Evolutionary conservation across 177 flowering plant genomes (phyloP).

Genomic region (Vitis hybrid): DNA sequence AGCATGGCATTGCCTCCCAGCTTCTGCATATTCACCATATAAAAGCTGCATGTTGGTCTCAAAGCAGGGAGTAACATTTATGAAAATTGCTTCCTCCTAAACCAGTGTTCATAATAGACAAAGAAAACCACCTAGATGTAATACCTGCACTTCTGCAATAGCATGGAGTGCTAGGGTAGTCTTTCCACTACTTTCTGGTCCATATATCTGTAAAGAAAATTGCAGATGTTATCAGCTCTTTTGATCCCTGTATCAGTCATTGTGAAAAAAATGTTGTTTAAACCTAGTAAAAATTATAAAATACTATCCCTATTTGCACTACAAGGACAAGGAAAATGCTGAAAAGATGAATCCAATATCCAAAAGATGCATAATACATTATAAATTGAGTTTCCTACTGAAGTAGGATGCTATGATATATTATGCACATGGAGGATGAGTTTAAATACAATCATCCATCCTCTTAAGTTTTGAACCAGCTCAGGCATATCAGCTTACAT

Average conservation of each 20-base stretch:
- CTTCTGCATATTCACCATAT: conserved; percentile 48
- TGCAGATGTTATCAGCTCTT: background rate
- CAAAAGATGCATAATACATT: too few species aligned
- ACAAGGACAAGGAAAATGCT: too few species aligned
- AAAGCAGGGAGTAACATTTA: conserved; percentile 6
- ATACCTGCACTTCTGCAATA: conserved; percentile 98
- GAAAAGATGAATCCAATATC: too few species aligned
- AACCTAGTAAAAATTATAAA: too few species aligned
- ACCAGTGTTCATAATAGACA: background rate
- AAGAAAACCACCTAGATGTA: conserved; percentile 6
- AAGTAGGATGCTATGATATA: too few species aligned
- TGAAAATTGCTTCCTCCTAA: background rate
- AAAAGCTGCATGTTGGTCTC: conserved; percentile 17
- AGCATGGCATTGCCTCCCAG: conserved; percentile 99
- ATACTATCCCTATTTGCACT: too few species aligned
- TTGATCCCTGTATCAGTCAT: background rate
- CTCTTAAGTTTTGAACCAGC: too few species aligned
- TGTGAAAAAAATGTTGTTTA: too few species aligned
- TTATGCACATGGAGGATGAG: too few species aligned
- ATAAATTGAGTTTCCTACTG: too few species aligned
- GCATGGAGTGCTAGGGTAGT: conserved; percentile 98
- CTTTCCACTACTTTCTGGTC: conserved; percentile 99
- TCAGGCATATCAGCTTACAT: too few species aligned
- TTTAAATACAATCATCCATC: too few species aligned
- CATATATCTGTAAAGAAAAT: conserved; percentile 66